Evolutionary conservation across 2,329 filamentous ascomycete genomes (phyloP).

Genomic region (Aureobasidium sp.): DNA sequence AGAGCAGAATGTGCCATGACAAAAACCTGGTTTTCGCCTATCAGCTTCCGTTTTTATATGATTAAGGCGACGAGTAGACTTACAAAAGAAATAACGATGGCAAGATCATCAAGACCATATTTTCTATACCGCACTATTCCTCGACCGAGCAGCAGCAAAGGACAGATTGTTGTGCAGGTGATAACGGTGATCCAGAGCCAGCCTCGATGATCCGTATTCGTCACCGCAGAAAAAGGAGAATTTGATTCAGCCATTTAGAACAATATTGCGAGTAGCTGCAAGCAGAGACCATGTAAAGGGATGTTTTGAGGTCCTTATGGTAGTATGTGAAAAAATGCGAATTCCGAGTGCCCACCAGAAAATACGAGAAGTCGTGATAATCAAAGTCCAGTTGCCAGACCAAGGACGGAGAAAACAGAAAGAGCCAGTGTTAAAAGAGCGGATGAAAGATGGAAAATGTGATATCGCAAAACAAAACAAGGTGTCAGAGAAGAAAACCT

Average conservation of each 20-base stretch:
- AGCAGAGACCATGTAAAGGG: neutral
- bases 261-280: neutral
- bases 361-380: neutral
- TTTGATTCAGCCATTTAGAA: neutral
- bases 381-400: neutral
- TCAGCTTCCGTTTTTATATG: neutral
- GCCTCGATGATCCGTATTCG: neutral
- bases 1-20: slow-evolving; percentile 4
- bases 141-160: neutral
- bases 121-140: neutral
- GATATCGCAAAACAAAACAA: neutral
- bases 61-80: neutral
- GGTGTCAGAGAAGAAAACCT: neutral
- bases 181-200: slow-evolving; percentile 5
- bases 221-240: neutral
- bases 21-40: neutral
- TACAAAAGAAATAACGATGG: slow-evolving; percentile 1
- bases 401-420: neutral
- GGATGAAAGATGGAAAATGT: neutral
- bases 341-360: neutral
- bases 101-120: slow-evolving; percentile 4
- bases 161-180: neutral
- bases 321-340: neutral
- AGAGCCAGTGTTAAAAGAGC: neutral
- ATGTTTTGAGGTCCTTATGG: no score